A percentile compares a stretch with the other conserved stretches of the same genome.
phyloP scores from a whole-genome alignment of 2,329 filamentous ascomycete genomes.

The Nemania sp. region DNA sequence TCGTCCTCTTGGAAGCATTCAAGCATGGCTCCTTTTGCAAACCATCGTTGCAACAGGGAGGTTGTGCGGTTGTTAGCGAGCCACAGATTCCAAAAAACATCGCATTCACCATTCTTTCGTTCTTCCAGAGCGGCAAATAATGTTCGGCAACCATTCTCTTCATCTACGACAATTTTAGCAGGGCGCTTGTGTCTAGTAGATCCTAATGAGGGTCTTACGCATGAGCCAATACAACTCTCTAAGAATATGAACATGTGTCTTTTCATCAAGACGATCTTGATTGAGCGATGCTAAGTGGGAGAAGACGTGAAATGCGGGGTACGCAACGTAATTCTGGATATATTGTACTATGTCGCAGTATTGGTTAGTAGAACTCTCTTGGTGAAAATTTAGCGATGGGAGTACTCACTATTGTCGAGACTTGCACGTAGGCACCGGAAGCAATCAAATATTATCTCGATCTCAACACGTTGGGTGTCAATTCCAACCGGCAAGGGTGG shows the following conservation, averaged over 20 bases:
- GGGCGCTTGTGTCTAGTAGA: background rate
- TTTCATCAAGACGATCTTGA: constrained; percentile 8
- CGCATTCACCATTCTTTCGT: constrained; percentile 8
- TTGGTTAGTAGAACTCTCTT: background rate
- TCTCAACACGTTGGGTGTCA: constrained; percentile 11
- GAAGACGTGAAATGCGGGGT: constrained; percentile 19
- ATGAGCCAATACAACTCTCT: constrained; percentile 22
- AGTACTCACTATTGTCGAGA: constrained; percentile 9
- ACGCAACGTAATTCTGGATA: constrained; percentile 9
- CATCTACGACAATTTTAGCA: background rate
- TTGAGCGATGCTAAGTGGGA: constrained; percentile 13
- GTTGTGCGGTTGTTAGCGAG: constrained; percentile 13
- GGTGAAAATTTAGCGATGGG: background rate
- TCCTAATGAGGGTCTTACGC: constrained; percentile 2
- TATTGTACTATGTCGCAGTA: background rate
- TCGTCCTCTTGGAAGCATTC: constrained; percentile 1
- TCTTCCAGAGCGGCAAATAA: constrained; percentile 6
- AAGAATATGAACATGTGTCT: constrained; percentile 11
- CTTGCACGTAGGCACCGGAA: constrained; percentile 21
- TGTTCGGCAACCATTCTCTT: constrained; percentile 12
- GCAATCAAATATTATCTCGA: constrained; percentile 21
- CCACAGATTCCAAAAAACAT: constrained; percentile 19
- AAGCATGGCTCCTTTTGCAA: constrained; percentile 6
- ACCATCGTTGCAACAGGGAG: constrained; percentile 16
- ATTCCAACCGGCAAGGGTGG: constrained; percentile 8